phyloP scores from a whole-genome alignment of 2,329 filamentous ascomycete species.

The Zasmidium citrigriseum region DNA sequence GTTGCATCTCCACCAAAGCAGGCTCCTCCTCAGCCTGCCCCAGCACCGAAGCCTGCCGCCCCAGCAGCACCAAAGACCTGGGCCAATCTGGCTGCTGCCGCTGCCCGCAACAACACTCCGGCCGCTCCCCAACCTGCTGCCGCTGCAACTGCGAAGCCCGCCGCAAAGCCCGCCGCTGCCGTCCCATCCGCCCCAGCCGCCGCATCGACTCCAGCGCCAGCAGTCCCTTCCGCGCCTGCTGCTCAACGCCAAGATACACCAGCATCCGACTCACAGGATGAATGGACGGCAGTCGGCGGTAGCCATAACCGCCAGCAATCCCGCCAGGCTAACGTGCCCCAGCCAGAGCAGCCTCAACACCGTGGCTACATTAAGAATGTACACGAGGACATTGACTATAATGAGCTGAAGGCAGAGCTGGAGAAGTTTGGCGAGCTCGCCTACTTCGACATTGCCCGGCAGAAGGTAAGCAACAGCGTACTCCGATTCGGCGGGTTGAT shows the following conservation, averaged over 20 bases:
- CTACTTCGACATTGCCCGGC: conserved; percentile 65
- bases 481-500: neutral
- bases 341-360: conserved; percentile 68
- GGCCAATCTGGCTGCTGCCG: conserved; percentile 68
- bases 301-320: conserved; percentile 82
- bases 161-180: conserved; percentile 46
- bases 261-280: conserved; percentile 58
- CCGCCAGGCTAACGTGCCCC: conserved; percentile 61
- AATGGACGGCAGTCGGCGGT: conserved; percentile 84
- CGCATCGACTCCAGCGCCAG: conserved; percentile 35
- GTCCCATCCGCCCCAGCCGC: conserved; percentile 33
- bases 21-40: conserved; percentile 52
- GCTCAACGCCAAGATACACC: conserved; percentile 37
- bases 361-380: conserved; percentile 96
- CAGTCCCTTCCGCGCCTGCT: conserved; percentile 37
- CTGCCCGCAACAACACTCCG: conserved; percentile 46
- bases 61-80: conserved; percentile 63
- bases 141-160: neutral
- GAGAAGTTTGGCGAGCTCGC: conserved; percentile 66
- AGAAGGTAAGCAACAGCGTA: conserved; percentile 65
- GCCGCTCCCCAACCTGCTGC: conserved; percentile 38
- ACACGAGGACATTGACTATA: conserved; percentile 78
- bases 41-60: conserved; percentile 54
- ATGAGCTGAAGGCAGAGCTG: conserved; percentile 70
- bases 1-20: conserved; percentile 41